Conservation (phyloP, 73 alveolate genomes). For the Paraurostyla sp. region DNA sequence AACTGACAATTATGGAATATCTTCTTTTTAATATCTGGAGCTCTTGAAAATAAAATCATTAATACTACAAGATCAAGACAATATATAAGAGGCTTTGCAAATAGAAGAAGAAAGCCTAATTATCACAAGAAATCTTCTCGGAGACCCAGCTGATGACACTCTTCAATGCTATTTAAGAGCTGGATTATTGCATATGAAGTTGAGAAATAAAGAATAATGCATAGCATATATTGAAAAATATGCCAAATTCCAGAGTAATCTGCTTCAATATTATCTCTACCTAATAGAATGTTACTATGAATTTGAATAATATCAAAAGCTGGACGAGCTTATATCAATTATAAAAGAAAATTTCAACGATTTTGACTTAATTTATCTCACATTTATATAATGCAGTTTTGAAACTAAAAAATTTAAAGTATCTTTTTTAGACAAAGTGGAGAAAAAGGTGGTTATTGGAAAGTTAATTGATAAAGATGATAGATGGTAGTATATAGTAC, state of each 20-base stretch:
- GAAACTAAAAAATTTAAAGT: background rate
- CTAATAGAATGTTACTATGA: background rate
- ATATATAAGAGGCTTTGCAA: background rate
- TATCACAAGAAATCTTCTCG: background rate
- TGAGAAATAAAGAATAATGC: conserved; percentile 8
- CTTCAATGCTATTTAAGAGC: background rate
- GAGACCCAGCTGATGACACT: conserved; percentile 40
- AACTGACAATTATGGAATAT: background rate
- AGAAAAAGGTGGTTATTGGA: background rate
- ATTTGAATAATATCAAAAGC: background rate
- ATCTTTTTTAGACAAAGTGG: background rate
- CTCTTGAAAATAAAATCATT: background rate
- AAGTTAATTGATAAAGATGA: background rate
- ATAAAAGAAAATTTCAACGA: background rate
- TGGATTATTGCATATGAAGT: background rate
- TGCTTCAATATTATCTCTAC: background rate
- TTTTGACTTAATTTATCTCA: background rate
- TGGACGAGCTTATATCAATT: background rate
- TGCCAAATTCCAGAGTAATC: background rate
- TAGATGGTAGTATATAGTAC: background rate
- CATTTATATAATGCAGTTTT: background rate
- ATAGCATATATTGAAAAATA: conserved; percentile 24
- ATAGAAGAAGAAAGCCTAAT: conserved; percentile 6
- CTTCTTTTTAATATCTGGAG: background rate
- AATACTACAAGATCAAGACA: background rate